Percentiles rank a stretch among this genome's conserved stretches.
Evolutionary conservation across 208 protist species (phyloP).

Genomic region (Wallacemonas rigidus): DNA sequence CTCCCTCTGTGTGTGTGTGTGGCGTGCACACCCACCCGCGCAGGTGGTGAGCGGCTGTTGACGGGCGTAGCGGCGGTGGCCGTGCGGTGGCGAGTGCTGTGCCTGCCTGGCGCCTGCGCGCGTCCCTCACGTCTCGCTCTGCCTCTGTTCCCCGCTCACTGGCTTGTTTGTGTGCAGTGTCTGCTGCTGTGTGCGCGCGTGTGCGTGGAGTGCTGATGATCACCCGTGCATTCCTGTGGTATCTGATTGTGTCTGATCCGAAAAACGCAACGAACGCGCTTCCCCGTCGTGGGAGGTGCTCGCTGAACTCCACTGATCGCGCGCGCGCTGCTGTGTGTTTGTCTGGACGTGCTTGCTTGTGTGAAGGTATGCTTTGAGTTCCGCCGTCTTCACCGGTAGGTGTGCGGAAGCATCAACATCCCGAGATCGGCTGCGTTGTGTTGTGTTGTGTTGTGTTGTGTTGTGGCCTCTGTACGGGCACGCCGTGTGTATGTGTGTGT

Average conservation of each 20-base stretch:
- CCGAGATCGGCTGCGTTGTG: too few relatives aligned
- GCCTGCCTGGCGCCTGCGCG: background rate
- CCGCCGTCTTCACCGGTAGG: slow-evolving; percentile 1
- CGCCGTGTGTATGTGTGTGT: background rate
- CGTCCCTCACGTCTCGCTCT: too few relatives aligned
- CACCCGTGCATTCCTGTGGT: slow-evolving; percentile 76
- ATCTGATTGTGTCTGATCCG: slow-evolving; percentile 56
- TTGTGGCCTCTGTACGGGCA: too few relatives aligned
- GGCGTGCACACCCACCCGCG: too few relatives aligned
- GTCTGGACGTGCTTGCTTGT: slow-evolving; percentile 1
- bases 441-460: too few relatives aligned
- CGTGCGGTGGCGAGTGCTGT: too few relatives aligned
- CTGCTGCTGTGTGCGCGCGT: background rate
- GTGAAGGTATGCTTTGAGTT: slow-evolving; percentile 16
- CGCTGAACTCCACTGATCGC: slow-evolving; percentile 12
- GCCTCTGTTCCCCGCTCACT: slow-evolving; percentile 1
- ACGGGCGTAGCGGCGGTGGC: too few relatives aligned
- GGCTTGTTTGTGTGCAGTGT: background rate
- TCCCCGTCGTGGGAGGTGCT: slow-evolving; percentile 23
- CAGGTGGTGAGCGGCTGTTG: too few relatives aligned
- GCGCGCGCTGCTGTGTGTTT: background rate
- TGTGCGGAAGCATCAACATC: slow-evolving; percentile 16
- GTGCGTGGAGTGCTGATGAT: slow-evolving; percentile 27
- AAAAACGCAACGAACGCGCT: slow-evolving; percentile 57
- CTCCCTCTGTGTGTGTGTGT: too few relatives aligned